These are phyloP conservation scores for Eucalyptus erythrocorys DNA, from an alignment of 345 rosid species.

Conservation along the genomic window DNA sequence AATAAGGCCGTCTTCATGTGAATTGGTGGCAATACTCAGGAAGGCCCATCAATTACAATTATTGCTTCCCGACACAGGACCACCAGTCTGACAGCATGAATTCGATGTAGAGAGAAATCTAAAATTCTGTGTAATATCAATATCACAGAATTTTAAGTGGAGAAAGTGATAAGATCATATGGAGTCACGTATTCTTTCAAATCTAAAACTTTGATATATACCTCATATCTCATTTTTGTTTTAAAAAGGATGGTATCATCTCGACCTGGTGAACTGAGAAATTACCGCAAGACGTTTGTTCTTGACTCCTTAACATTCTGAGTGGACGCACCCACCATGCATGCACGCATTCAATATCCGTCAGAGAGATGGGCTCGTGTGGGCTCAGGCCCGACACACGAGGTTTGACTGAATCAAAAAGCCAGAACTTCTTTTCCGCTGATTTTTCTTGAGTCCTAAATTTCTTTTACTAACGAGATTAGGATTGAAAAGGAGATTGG, in stretches of 20 bases:
- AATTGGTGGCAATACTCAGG: background rate
- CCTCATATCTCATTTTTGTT: background rate
- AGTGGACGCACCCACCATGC: background rate
- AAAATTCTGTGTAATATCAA: background rate
- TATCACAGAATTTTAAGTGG: background rate
- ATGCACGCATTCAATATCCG: background rate
- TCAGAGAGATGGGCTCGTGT: background rate
- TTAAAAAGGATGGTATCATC: background rate
- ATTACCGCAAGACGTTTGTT: background rate
- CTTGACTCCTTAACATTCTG: background rate
- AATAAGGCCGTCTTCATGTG: background rate
- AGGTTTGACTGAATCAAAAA: background rate
- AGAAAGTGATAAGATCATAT: background rate
- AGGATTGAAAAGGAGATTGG: background rate
- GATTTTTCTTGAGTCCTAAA: background rate
- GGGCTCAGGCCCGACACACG: background rate
- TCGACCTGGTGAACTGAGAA: rapidly evolving
- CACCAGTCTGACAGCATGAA: background rate
- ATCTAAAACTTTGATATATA: background rate
- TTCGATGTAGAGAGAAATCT: background rate
- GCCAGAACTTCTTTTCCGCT: background rate
- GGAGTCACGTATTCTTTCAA: background rate
- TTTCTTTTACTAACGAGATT: background rate
- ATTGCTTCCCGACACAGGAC: background rate
- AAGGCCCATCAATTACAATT: background rate